Evolutionary conservation across 371 early-diverging fungal genomes (phyloP).

Genomic region (Apophysomyces elegans): DNA sequence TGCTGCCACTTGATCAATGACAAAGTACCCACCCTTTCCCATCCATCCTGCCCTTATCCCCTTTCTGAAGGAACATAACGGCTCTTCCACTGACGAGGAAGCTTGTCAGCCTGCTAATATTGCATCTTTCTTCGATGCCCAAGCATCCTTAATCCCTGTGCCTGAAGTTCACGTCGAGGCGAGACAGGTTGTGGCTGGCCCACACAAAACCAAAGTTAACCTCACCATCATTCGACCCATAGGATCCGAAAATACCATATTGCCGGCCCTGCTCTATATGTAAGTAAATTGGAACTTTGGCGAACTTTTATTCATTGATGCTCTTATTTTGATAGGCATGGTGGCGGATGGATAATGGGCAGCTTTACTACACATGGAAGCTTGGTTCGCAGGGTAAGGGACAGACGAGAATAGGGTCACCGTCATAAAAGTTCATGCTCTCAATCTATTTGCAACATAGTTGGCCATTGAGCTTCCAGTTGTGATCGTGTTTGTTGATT

Average conservation of each 20-base stretch:
- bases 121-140: constrained; percentile 14
- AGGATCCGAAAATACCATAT: constrained; percentile 12
- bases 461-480: constrained; percentile 11
- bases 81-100: background rate
- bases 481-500: constrained; percentile 31
- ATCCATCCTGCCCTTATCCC: background rate
- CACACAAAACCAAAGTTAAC: constrained; percentile 13
- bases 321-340: constrained; percentile 7
- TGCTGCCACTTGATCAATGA: background rate
- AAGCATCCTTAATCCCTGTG: constrained; percentile 9
- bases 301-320: background rate
- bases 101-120: constrained; percentile 11
- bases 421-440: background rate
- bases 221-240: constrained; percentile 17
- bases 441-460: background rate
- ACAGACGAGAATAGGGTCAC: background rate
- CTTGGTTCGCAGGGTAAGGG: constrained; percentile 11
- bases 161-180: constrained; percentile 11
- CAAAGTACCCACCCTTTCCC: background rate
- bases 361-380: constrained; percentile 13
- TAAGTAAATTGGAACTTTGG: background rate
- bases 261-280: constrained; percentile 18
- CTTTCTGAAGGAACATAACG: background rate
- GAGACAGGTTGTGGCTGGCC: background rate
- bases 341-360: constrained; percentile 24